Conservation (phyloP, 2,329 filamentous ascomycete species). For the Ustilaginoidea virens region DNA sequence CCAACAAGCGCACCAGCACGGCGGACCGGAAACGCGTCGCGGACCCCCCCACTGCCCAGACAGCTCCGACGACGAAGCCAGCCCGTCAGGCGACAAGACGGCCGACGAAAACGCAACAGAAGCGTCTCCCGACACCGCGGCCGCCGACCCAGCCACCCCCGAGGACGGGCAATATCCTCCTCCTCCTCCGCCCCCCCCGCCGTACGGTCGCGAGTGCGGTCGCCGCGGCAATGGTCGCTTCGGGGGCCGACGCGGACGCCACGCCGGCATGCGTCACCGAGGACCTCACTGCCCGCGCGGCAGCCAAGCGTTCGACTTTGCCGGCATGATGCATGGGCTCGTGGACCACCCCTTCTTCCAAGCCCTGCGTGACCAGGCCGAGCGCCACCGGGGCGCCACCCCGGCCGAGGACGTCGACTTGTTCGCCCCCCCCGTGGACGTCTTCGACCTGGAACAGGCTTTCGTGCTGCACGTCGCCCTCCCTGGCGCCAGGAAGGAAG, state of each 20-base stretch:
- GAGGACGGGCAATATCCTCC: slow-evolving; percentile 13
- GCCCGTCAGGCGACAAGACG: neutral
- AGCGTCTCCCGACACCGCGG: slow-evolving; percentile 18
- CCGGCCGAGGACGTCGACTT: slow-evolving; percentile 13
- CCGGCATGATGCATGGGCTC: slow-evolving; percentile 23
- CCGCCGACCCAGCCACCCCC: slow-evolving; percentile 13
- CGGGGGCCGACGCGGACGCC: slow-evolving; percentile 9
- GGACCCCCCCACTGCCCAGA: slow-evolving; percentile 10
- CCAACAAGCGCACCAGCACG: slow-evolving; percentile 12
- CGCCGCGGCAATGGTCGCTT: slow-evolving; percentile 10
- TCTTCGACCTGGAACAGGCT: slow-evolving; percentile 52
- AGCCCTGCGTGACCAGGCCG: slow-evolving; percentile 23
- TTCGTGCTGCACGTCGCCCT: slow-evolving; percentile 63
- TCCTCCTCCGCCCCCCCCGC: too few species aligned
- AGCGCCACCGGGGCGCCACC: slow-evolving; percentile 9
- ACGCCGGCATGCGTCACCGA: slow-evolving; percentile 9
- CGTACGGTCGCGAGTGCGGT: slow-evolving; percentile 8
- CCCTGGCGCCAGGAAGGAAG: slow-evolving; percentile 65
- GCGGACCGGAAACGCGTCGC: slow-evolving; percentile 5
- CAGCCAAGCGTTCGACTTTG: slow-evolving; percentile 21
- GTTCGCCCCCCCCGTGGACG: slow-evolving; percentile 54
- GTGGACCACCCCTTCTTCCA: slow-evolving; percentile 26
- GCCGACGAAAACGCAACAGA: slow-evolving; percentile 11
- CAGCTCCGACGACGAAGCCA: slow-evolving; percentile 1
- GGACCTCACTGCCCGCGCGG: slow-evolving; percentile 1